Conservation (phyloP, 2,329 filamentous ascomycete species). For the Hansfordia pulvinata region DNA sequence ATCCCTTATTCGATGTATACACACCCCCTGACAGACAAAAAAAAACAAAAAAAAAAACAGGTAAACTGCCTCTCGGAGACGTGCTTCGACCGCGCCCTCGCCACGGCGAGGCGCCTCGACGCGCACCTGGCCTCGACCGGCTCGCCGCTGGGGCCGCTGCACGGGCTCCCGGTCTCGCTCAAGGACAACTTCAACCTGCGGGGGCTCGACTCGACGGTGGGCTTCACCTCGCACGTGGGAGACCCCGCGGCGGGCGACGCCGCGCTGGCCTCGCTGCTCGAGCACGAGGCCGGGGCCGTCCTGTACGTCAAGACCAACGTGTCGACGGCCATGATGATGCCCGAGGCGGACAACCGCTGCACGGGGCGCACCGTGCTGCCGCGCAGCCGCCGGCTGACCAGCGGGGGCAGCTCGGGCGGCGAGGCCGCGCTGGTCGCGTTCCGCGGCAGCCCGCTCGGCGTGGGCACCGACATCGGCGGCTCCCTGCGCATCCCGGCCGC, state of each 20-base stretch:
- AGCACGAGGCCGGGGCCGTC: slow-evolving; percentile 22
- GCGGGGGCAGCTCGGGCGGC: slow-evolving; percentile 51
- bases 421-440: slow-evolving; percentile 33
- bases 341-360: slow-evolving; percentile 47
- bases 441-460: slow-evolving; percentile 23
- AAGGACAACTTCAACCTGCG: slow-evolving; percentile 7
- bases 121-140: slow-evolving; percentile 19
- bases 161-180: slow-evolving; percentile 12
- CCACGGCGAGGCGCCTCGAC: slow-evolving; percentile 24
- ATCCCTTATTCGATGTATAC: slow-evolving; percentile 1
- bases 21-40: background rate
- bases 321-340: slow-evolving; percentile 38
- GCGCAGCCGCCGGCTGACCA: slow-evolving; percentile 40
- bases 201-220: slow-evolving; percentile 21
- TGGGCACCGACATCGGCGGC: slow-evolving; percentile 32
- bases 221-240: slow-evolving; percentile 21
- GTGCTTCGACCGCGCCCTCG: slow-evolving; percentile 8
- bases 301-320: slow-evolving; percentile 33
- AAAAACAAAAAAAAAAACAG: background rate
- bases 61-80: slow-evolving; percentile 17
- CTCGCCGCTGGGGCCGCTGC: slow-evolving; percentile 34
- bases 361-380: slow-evolving; percentile 51
- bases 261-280: slow-evolving; percentile 14
- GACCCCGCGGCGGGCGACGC: slow-evolving; percentile 20
- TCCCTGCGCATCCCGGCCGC: slow-evolving; percentile 28